These are phyloP conservation scores for Rosa persica DNA, from an alignment of 306 rosid genomes.

Conservation along the genomic window DNA sequence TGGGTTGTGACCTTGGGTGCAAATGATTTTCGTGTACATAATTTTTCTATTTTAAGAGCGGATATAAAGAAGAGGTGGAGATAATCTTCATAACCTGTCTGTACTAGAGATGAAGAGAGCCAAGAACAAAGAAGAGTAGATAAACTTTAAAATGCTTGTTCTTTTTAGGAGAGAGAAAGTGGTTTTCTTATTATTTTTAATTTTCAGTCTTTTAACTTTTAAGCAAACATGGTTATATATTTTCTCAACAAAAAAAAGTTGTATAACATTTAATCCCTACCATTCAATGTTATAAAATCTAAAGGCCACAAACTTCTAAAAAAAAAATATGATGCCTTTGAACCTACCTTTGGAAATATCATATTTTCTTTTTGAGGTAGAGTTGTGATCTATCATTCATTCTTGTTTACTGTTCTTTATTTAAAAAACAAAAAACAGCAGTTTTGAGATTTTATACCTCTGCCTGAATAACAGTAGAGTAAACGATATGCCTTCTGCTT, in stretches of 20 bases:
- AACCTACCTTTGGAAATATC: neutral
- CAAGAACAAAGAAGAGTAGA: neutral
- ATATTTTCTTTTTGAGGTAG: constrained; percentile 7
- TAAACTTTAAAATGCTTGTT: neutral
- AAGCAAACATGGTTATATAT: neutral
- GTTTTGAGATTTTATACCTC: neutral
- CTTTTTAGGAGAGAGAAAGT: neutral
- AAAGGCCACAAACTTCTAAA: neutral
- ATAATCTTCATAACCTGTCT: neutral
- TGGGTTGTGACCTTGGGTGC: neutral
- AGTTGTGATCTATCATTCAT: neutral
- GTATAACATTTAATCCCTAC: neutral
- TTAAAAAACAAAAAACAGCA: neutral
- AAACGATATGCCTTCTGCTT: neutral
- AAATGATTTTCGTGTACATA: no score
- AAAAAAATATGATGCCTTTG: neutral
- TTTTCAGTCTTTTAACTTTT: neutral
- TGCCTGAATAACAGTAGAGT: neutral
- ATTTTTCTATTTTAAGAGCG: no score
- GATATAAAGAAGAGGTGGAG: neutral
- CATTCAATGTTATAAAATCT: neutral
- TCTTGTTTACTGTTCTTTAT: neutral
- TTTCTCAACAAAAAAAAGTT: neutral
- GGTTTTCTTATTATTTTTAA: neutral
- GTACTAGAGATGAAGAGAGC: neutral